Evolutionary conservation across 2,329 filamentous ascomycete species (phyloP).

Genomic region (Stemphylium beticola): DNA sequence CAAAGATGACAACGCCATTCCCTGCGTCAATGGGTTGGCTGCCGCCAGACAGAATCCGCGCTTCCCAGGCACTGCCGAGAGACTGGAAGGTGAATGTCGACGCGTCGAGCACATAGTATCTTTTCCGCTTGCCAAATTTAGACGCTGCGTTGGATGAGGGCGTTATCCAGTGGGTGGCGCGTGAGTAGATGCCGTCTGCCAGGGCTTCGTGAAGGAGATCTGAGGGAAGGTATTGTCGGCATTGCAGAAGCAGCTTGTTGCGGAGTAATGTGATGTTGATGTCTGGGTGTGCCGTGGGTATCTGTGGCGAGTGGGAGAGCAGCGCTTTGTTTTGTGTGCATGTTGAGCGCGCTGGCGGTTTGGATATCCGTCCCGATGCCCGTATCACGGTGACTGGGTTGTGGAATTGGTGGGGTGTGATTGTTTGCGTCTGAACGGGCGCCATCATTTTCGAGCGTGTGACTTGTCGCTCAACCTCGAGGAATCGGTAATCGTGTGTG

Average conservation of each 20-base stretch:
- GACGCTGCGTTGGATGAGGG: slow-evolving; percentile 21
- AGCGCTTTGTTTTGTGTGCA: slow-evolving; percentile 26
- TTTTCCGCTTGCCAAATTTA: slow-evolving; percentile 28
- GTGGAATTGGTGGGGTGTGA: slow-evolving; percentile 26
- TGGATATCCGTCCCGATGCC: slow-evolving; percentile 25
- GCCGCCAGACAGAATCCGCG: slow-evolving; percentile 26
- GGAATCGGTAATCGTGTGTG: neutral
- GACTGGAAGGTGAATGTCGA: slow-evolving; percentile 26
- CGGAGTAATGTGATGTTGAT: slow-evolving; percentile 35
- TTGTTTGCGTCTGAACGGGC: slow-evolving; percentile 37
- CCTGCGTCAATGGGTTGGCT: slow-evolving; percentile 33
- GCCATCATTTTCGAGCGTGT: slow-evolving; percentile 20
- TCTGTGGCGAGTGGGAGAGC: slow-evolving; percentile 30
- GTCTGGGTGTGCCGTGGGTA: slow-evolving; percentile 31
- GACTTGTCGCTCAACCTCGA: neutral
- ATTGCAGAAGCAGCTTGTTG: slow-evolving; percentile 35
- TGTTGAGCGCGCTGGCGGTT: slow-evolving; percentile 28
- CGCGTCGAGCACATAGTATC: slow-evolving; percentile 33
- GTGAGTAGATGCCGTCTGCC: slow-evolving; percentile 34
- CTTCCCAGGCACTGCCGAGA: slow-evolving; percentile 29
- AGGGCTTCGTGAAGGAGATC: slow-evolving; percentile 27
- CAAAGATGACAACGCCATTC: slow-evolving; percentile 33
- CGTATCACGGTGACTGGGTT: slow-evolving; percentile 28
- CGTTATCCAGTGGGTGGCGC: slow-evolving; percentile 32
- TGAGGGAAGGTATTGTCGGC: slow-evolving; percentile 27